A percentile compares a stretch with the other conserved stretches of the same genome.
phyloP scores from a whole-genome alignment of 139 green algal genomes.

The Chlorella sp. region DNA sequence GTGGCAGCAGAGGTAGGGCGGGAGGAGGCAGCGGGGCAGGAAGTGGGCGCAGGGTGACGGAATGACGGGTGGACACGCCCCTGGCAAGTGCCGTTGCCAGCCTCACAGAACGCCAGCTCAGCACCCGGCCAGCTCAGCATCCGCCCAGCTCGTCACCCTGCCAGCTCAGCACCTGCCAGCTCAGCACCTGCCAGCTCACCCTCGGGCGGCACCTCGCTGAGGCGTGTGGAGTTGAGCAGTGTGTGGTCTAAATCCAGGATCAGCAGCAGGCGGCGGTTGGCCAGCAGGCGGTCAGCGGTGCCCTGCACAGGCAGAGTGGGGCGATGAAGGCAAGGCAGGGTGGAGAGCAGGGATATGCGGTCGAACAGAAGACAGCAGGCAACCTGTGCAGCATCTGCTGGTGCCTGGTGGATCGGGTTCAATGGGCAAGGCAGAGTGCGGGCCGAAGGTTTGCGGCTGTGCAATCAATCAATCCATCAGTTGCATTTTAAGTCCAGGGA shows the following conservation, averaged over 20 bases:
- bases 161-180: neutral
- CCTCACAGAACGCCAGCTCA: neutral
- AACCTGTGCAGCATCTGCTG: too few species aligned
- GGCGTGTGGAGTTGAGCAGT: constrained; percentile 84
- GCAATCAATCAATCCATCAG: too few species aligned
- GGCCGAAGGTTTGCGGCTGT: too few species aligned
- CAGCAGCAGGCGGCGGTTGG: constrained; percentile 67
- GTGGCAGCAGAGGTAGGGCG: neutral
- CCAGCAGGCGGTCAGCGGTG: constrained; percentile 40
- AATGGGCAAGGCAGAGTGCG: too few species aligned
- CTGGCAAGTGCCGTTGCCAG: neutral
- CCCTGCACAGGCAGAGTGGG: neutral
- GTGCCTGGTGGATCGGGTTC: too few species aligned
- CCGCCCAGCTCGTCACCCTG: neutral
- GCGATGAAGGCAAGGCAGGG: too few species aligned
- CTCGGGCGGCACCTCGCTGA: constrained; percentile 31
- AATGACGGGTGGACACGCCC: neutral
- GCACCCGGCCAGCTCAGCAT: neutral
- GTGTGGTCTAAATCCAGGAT: constrained; percentile 98
- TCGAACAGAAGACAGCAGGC: too few species aligned
- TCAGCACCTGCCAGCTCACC: neutral
- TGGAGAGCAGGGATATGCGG: too few species aligned
- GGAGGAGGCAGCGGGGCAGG: too few species aligned
- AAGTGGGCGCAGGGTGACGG: too few species aligned
- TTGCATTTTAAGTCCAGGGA: too few species aligned